A percentile compares a stretch with the other conserved stretches of the same genome.
phyloP scores from a whole-genome alignment of 2,329 filamentous ascomycete genomes.

The Fusarium coffeatum region DNA sequence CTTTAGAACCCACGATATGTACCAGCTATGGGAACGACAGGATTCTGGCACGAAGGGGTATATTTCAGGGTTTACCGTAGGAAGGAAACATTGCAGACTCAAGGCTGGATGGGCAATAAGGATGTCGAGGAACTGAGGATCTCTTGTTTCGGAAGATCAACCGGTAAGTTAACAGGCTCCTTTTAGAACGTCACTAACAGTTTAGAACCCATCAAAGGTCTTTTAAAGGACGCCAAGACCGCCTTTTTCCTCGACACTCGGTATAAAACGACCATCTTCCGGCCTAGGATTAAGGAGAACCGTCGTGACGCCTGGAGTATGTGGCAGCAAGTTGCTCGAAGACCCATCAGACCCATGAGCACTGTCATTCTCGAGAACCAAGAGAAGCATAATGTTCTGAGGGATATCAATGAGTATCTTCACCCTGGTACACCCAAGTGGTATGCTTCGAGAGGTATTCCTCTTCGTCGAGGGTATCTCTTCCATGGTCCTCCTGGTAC shows the following conservation, averaged over 20 bases:
- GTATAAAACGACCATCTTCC: conserved; percentile 69
- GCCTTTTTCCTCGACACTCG: conserved; percentile 64
- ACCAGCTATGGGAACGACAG: conserved; percentile 64
- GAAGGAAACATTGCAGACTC: conserved; percentile 55
- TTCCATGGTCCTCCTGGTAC: conserved; percentile 82
- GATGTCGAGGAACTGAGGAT: conserved; percentile 65
- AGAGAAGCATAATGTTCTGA: conserved; percentile 74
- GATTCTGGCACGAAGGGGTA: conserved; percentile 65
- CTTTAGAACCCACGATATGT: conserved; percentile 62
- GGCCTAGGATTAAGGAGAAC: conserved; percentile 60
- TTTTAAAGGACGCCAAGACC: conserved; percentile 65
- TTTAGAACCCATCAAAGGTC: conserved; percentile 64
- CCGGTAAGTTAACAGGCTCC: conserved; percentile 43
- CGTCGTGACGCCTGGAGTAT: conserved; percentile 57
- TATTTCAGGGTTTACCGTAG: conserved; percentile 63
- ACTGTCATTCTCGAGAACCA: conserved; percentile 78
- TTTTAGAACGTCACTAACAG: no score
- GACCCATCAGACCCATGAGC: conserved; percentile 76
- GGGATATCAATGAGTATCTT: conserved; percentile 82
- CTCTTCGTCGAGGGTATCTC: conserved; percentile 80
- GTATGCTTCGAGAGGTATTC: conserved; percentile 81
- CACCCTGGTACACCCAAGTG: conserved; percentile 75
- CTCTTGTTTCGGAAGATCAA: conserved; percentile 65
- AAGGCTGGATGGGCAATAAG: conserved; percentile 55
- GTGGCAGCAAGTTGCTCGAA: conserved; percentile 69